Base-by-base conservation (phyloP, 179 eudicot species). In the Corrigiola litoralis region DNA sequence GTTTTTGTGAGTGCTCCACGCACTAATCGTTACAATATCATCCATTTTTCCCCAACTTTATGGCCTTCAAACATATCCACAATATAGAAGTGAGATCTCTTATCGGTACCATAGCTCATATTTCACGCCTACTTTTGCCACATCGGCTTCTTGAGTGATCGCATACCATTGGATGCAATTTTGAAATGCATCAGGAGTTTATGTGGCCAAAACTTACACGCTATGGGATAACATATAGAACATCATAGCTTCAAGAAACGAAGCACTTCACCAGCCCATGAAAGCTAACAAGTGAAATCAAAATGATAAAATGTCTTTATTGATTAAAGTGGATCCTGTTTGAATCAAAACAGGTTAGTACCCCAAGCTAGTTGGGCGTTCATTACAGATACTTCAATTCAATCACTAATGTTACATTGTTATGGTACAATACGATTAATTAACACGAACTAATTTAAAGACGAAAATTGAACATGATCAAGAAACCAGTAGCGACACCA, bases 341-440 rank as follows among this genome's bases (percentile, higher is more conserved):
- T 42, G 59, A 28, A 52, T 51, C 36, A 20, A 42, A 42, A 64
- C 37, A 40, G 20, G 50, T 54, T 53, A 42, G 14, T 53, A 23
- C 61, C 51, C 53, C 21, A 32, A 53, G 33, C 24, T 18, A 25
- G n/a, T 37, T 29, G 71, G 63, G 44, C 34, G 20, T 42, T 25
- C 62, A 55, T 45, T 45, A 27, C 32, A 12, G 18, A 29, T 41
- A 41, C 34, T 16, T 25, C 14, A 56, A 45, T 32, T 57, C 45
- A 67, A 67, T 45, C 55, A 20, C 47, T 63, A 48, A 63, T 34
- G 10, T 14, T 63, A 63, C 67, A 63, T 48, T 28, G 10, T 20
- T 65, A 65, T 52, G 49, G 52, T 65, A 65, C 69, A 65, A 52
- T 27, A 67, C 46, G n/a, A n/a, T n/a, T n/a, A 46, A n/a, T 11